phyloP scores from a whole-genome alignment of 148 eudicot species.

The Cornus controversa region DNA sequence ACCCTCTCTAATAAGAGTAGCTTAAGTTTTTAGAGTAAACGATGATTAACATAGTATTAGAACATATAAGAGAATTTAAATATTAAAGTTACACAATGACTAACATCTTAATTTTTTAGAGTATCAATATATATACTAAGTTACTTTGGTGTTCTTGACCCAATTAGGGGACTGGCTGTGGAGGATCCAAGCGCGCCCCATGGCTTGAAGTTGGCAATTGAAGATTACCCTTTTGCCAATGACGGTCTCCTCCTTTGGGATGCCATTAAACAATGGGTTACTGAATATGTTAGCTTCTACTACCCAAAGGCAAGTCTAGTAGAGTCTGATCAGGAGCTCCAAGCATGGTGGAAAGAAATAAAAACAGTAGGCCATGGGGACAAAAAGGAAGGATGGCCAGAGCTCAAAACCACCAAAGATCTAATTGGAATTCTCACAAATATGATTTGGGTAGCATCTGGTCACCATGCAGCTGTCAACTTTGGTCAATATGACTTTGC shows the following conservation, averaged over 20 bases:
- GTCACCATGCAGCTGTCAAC: conserved; percentile 86
- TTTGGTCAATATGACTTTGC: conserved; percentile 62
- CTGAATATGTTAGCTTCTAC: conserved; percentile 60
- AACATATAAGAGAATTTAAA: too few species aligned
- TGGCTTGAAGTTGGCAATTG: conserved; percentile 61
- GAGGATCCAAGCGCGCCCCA: conserved; percentile 66
- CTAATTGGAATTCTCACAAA: conserved; percentile 51
- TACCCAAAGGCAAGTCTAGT: conserved; percentile 39
- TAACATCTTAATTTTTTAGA: too few species aligned
- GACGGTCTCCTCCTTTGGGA: conserved; percentile 78
- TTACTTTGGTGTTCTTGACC: not conserved
- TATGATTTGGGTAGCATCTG: conserved; percentile 77
- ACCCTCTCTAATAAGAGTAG: too few species aligned
- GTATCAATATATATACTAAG: not conserved
- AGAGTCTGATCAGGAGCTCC: conserved; percentile 56
- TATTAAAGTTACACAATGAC: too few species aligned
- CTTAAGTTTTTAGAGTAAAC: too few species aligned
- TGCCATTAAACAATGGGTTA: conserved; percentile 59
- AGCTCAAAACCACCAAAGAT: conserved; percentile 39
- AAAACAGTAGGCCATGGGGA: conserved; percentile 63
- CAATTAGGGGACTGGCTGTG: conserved; percentile 61
- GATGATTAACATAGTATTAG: too few species aligned
- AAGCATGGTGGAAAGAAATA: conserved; percentile 79
- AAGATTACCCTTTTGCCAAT: conserved; percentile 75
- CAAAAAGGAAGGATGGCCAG: conserved; percentile 85